Conservation (phyloP, 352 stramenopile species). For the Albugo candida region DNA sequence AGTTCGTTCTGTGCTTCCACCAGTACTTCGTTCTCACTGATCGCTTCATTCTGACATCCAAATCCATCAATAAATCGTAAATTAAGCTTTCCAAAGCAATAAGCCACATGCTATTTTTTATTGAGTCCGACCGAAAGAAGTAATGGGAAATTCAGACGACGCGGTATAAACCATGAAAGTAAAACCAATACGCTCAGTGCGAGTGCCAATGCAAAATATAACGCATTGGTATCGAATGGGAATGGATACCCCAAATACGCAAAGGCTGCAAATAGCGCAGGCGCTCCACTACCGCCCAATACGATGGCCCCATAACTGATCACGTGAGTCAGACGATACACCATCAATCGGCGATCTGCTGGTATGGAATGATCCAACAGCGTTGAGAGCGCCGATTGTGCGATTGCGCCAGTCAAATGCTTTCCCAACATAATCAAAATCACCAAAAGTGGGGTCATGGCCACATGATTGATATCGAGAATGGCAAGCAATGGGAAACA, state of each 20-base stretch:
- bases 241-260: conserved; percentile 60
- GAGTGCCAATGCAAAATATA: conserved; percentile 55
- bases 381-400: conserved; percentile 37
- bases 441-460: conserved; percentile 38
- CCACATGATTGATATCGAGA: conserved; percentile 40
- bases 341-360: conserved; percentile 38
- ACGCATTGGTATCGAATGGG: conserved; percentile 55
- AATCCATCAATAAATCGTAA: no score
- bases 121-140: conserved; percentile 40
- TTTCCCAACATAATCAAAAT: conserved; percentile 38
- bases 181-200: conserved; percentile 47
- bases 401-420: conserved; percentile 34
- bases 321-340: conserved; percentile 43
- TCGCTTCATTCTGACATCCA: no score
- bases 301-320: conserved; percentile 36
- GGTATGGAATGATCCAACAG: conserved; percentile 67
- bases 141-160: conserved; percentile 62
- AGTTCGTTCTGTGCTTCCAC: no score
- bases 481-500: conserved; percentile 51
- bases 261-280: conserved; percentile 45
- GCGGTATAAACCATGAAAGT: conserved; percentile 60
- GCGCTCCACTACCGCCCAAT: conserved; percentile 23
- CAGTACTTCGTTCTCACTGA: no score
- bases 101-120: no score
- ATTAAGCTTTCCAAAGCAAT: no score